Base-by-base conservation (phyloP, 1,284 basidiomycete species). In the Meripilus lineatus region DNA sequence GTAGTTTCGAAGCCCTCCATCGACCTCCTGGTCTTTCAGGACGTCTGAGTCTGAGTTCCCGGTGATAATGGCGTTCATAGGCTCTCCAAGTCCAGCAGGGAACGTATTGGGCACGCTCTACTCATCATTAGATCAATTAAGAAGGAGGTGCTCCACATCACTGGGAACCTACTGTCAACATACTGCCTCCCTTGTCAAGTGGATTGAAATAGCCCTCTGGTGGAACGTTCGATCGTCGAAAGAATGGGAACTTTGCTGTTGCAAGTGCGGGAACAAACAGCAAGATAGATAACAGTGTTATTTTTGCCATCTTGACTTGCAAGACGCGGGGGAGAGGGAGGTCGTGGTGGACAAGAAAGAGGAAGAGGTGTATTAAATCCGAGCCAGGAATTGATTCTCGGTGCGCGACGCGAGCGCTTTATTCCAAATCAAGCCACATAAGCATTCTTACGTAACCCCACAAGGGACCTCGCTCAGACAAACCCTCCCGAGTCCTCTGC, bases 41-140 rank as follows among this genome's bases (percentile, higher is more conserved):
- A 96, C 84, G 3, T 65, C 70, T 1, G 71, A 52, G 55, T 93
- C 89, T 2, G 92, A 95, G 35, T 83, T 72, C 20, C 75, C 86
- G n/a, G 88, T 85, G 24, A 97, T 68, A 58, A 97, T 91, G 44
- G 79, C 74, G 54, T 98, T 97, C 45, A 97, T 66, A 3, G 93
- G 94, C 66, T 97, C 94, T 32, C 90, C 89, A 43, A 89, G 77
- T 6, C 90, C 89, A 40, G 69, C 58, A 13, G 90, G 87, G 55
- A 71, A 82, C 15, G 91, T 85, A 26, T 68, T 59, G 43, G 77
- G 69, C 20, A 86, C 74, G 58, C 69, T 58, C 79, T 82, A 45
- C 48, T n/a, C 50, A 40, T n/a, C n/a, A n/a, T 46, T 44, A 26
- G 23, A 13, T 5, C 21, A 30, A 1, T 48, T 36, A 40, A 43